Conservation (phyloP, 2,329 filamentous ascomycete species). For the Aspergillus sp. region DNA sequence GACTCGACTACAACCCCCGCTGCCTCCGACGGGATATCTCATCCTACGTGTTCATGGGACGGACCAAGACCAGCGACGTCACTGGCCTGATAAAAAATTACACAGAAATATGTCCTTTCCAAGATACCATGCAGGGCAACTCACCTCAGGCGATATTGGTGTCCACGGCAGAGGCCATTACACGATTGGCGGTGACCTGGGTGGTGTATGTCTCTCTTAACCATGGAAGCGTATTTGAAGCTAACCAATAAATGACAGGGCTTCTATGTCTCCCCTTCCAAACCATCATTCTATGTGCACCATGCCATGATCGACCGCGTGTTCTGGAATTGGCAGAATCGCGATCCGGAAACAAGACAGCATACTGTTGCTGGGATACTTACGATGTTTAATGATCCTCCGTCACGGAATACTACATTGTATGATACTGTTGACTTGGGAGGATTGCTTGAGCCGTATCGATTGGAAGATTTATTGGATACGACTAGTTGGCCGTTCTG, state of each 20-base stretch:
- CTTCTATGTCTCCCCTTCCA: constrained; percentile 38
- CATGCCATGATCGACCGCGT: constrained; percentile 41
- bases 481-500: constrained; percentile 19
- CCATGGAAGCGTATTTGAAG: not conserved
- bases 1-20: constrained; percentile 24
- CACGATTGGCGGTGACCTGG: constrained; percentile 39
- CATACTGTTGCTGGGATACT: constrained; percentile 4
- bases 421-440: constrained; percentile 18
- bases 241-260: constrained; percentile 19
- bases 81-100: constrained; percentile 13
- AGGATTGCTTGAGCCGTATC: constrained; percentile 8
- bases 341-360: constrained; percentile 4
- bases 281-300: constrained; percentile 43
- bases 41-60: constrained; percentile 8
- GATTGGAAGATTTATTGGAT: constrained; percentile 13
- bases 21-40: constrained; percentile 24
- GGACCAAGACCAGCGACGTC: constrained; percentile 13
- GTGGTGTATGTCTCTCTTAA: constrained; percentile 13
- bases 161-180: constrained; percentile 44
- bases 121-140: constrained; percentile 16
- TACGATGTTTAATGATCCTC: constrained; percentile 8
- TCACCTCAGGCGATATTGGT: constrained; percentile 29
- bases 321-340: constrained; percentile 46
- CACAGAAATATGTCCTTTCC: constrained; percentile 17
- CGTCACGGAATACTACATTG: constrained; percentile 17